These are phyloP conservation scores for Penicillium sp. DNA, from an alignment of 2,329 filamentous ascomycete genomes.

Conservation along the genomic window DNA sequence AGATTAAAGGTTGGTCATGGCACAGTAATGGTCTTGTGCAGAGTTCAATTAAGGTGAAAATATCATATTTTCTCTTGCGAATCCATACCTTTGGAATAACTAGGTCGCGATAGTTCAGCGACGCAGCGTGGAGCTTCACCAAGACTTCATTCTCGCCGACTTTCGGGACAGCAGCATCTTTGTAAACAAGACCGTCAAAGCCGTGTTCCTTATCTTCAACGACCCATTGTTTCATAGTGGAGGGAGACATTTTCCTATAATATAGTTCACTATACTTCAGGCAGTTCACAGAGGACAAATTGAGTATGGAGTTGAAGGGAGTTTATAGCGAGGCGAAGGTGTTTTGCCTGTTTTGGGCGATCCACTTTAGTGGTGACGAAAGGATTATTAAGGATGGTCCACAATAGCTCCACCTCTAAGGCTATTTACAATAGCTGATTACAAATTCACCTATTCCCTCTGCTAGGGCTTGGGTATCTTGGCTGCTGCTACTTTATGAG, in stretches of 20 bases:
- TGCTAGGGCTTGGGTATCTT: too few species aligned
- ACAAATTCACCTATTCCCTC: too few species aligned
- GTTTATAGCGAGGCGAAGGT: neutral
- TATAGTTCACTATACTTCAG: neutral
- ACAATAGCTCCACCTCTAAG: neutral
- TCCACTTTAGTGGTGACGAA: constrained; percentile 9
- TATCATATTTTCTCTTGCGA: neutral
- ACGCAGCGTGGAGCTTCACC: constrained; percentile 58
- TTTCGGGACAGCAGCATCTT: constrained; percentile 54
- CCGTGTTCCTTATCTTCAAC: constrained; percentile 49
- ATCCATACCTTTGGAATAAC: constrained; percentile 44
- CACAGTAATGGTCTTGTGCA: neutral
- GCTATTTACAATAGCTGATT: too few species aligned
- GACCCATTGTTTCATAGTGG: constrained; percentile 56
- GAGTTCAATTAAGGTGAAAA: too few species aligned
- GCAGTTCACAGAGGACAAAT: neutral
- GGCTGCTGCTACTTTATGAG: too few species aligned
- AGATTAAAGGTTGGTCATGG: neutral
- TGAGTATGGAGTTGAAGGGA: neutral
- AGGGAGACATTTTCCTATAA: constrained; percentile 36
- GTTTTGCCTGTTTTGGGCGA: too few species aligned
- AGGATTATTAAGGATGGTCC: constrained; percentile 2
- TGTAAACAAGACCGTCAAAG: constrained; percentile 60
- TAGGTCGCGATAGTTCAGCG: constrained; percentile 52
- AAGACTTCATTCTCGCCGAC: constrained; percentile 69